Evolutionary conservation across 1,139 yeast species (phyloP), one percentile per base, ranked within the genome.

Genomic region (Suhomyces bolitotheri): DNA sequence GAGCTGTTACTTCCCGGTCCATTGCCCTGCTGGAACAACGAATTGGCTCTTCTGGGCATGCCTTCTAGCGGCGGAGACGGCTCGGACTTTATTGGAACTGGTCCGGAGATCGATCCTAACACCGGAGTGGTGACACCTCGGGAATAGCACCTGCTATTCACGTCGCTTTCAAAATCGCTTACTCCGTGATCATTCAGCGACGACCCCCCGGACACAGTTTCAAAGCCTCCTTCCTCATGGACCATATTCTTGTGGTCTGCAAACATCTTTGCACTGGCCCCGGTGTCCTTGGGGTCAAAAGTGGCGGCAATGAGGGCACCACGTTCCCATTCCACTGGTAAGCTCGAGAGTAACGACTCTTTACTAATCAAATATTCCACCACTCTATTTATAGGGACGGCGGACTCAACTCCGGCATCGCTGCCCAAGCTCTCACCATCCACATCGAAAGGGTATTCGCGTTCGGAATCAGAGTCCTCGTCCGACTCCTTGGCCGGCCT

Each of bases 371-470:
- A 53, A 41, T 69, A 60, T 7, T 64, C 51, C 8, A 78, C 74
- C 11, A 76, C 71, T 41, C 67, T 65, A 46, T 78, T 78, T 27
- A 78, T 70, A n/a, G 78, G 75, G 14, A 73, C 58, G 13, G 54
- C 41, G 5, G 42, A 31, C n/a, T 43, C 49, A 4, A 26, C 20
- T 8, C 26, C 8, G 14, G 27, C 16, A 20, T 32, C 40, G 7
- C 19, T 27, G 12, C 33, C 32, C 14, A 20, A 21, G 14, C 24
- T 17, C 3, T 33, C 23, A 23, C 34, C 38, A 13, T 30, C 25
- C n/a, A n/a, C n/a, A n/a, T n/a, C n/a, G n/a, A n/a, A n/a, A n/a
- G n/a, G n/a, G n/a, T n/a, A n/a, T n/a, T n/a, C n/a, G n/a, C n/a
- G n/a, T 19, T 39, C 41, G 9, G 25, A 35, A 16, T 44, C 42